Percentiles rank a stretch among this genome's conserved stretches.
phyloP scores from a whole-genome alignment of 2,329 filamentous ascomycete species.

The Hypomyces perniciosus region DNA sequence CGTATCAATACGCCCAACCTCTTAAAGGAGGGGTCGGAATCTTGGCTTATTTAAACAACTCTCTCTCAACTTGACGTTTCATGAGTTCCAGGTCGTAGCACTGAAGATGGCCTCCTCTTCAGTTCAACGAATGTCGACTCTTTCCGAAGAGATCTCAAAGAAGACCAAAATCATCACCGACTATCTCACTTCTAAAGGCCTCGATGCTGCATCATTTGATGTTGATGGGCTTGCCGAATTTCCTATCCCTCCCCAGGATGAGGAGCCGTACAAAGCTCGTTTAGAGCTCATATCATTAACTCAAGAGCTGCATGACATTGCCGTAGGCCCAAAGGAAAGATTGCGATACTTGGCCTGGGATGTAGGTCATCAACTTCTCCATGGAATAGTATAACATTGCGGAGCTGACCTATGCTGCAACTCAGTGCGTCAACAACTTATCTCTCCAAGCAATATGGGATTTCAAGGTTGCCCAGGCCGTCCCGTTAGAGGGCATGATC shows the following conservation, averaged over 20 bases:
- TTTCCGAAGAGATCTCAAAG: conserved; percentile 6
- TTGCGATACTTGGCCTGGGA: conserved; percentile 22
- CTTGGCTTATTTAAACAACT: too few relatives aligned
- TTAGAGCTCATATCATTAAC: conserved; percentile 18
- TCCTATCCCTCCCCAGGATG: conserved; percentile 9
- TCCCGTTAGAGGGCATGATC: conserved; percentile 21
- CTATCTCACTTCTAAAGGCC: conserved; percentile 7
- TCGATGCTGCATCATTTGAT: conserved; percentile 12
- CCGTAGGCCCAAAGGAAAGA: conserved; percentile 20
- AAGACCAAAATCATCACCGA: conserved; percentile 12
- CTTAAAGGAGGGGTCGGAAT: too few relatives aligned
- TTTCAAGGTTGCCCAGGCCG: conserved; percentile 23
- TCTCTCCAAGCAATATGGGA: conserved; percentile 25
- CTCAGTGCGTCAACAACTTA: conserved; percentile 19
- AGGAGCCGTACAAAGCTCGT: conserved; percentile 9
- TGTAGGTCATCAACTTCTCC: conserved; percentile 14
- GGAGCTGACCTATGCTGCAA: neutral
- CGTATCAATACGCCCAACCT: too few relatives aligned
- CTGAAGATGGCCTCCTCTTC: conserved; percentile 6
- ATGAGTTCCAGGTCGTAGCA: too few relatives aligned
- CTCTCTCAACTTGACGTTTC: too few relatives aligned
- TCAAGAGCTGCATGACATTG: conserved; percentile 22
- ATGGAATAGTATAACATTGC: neutral
- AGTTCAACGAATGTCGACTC: conserved; percentile 8
- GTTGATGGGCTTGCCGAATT: conserved; percentile 10